A percentile compares a stretch with the other conserved stretches of the same genome.
Evolutionary conservation across 2,329 filamentous ascomycete species (phyloP).

Genomic region (Colletotrichum tropicicola): DNA sequence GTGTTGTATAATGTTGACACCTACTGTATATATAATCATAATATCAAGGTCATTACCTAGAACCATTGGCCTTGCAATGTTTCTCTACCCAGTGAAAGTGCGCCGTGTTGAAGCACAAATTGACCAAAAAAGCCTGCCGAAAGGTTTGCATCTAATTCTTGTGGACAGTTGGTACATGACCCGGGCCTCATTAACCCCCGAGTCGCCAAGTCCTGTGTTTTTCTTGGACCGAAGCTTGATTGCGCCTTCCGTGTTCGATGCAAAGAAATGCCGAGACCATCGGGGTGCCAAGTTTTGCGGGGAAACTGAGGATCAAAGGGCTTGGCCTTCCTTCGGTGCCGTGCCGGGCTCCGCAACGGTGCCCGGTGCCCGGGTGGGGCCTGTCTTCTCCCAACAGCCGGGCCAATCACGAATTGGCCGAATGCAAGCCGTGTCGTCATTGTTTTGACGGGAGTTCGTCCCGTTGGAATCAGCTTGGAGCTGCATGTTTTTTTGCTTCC

Average conservation of each 20-base stretch:
- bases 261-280: background rate
- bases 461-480: background rate
- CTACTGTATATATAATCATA: slow-evolving; percentile 5
- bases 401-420: slow-evolving; percentile 9
- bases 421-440: background rate
- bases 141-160: too few relatives aligned
- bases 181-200: too few relatives aligned
- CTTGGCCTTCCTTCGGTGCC: background rate
- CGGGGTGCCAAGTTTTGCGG: background rate
- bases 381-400: background rate
- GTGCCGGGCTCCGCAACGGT: background rate
- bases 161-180: too few relatives aligned
- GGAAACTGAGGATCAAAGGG: too few relatives aligned
- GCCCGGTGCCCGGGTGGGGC: background rate
- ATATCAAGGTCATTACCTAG: background rate
- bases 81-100: too few relatives aligned
- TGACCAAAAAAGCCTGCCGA: too few relatives aligned
- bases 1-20: background rate
- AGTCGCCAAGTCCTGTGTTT: background rate
- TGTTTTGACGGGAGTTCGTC: background rate
- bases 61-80: background rate
- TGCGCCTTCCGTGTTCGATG: background rate
- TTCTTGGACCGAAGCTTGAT: slow-evolving; percentile 3
- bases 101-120: too few relatives aligned
- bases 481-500: background rate